These are phyloP conservation scores for Peronospora destructor DNA, from an alignment of 352 stramenopile genomes.

Conservation along the genomic window DNA sequence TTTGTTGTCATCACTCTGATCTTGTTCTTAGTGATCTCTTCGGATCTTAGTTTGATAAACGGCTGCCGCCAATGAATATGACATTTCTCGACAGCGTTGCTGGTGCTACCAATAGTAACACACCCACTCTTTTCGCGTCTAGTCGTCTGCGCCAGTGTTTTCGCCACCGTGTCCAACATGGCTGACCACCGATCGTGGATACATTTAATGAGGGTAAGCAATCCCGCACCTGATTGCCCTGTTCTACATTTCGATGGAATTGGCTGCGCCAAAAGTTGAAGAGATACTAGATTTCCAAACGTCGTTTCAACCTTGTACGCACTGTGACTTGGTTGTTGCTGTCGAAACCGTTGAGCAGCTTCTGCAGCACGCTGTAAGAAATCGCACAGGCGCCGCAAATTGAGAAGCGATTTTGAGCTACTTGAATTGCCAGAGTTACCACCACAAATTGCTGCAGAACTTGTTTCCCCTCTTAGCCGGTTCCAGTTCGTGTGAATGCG, in stretches of 20 bases:
- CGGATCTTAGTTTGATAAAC: slow-evolving; percentile 6
- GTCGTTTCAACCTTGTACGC: slow-evolving; percentile 54
- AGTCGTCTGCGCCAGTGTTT: slow-evolving; percentile 18
- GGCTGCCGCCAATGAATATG: slow-evolving; percentile 27
- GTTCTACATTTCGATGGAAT: neutral
- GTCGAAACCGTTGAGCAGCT: slow-evolving; percentile 30
- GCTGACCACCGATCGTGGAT: slow-evolving; percentile 41
- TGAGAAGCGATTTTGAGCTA: slow-evolving; percentile 43
- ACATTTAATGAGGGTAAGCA: slow-evolving; percentile 10
- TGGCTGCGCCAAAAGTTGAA: slow-evolving; percentile 12
- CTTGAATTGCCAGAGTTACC: neutral
- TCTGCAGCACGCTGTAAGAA: slow-evolving; percentile 48
- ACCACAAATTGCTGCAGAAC: neutral
- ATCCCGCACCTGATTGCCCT: slow-evolving; percentile 6
- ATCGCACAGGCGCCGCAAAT: slow-evolving; percentile 43
- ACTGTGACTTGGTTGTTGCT: slow-evolving; percentile 32
- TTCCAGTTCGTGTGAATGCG: slow-evolving; percentile 46
- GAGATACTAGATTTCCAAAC: slow-evolving; percentile 60
- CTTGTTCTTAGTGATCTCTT: slow-evolving; percentile 19
- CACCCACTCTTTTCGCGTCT: slow-evolving; percentile 21
- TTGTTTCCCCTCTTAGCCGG: slow-evolving; percentile 3
- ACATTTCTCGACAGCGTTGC: slow-evolving; percentile 30
- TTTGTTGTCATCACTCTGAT: slow-evolving; percentile 28
- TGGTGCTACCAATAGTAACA: slow-evolving; percentile 23
- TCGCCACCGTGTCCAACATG: slow-evolving; percentile 26